Evolutionary conservation across 176 grass and related monocot genomes (phyloP), one percentile per base, ranked within the genome.

Genomic region (Triticum aestivum): DNA sequence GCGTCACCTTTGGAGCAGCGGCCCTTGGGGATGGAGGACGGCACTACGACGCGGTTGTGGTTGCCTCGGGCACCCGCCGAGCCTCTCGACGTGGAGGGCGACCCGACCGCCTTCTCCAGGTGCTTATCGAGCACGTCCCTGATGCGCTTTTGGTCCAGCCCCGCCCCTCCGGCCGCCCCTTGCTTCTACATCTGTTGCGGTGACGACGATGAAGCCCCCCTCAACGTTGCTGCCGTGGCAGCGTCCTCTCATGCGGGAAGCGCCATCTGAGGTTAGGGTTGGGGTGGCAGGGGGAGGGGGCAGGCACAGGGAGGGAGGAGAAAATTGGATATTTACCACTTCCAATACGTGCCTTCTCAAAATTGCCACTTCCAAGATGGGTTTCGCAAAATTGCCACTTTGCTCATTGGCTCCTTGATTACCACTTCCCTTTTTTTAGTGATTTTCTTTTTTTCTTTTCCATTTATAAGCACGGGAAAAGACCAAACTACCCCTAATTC

Each of bases 91-190:
- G 86, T 90, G 13, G 89, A 91, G 0, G 92, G 86, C 56, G 89
- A 88, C 9, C 82, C 75, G 13, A 49, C 84, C 42, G 76, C 84
- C 83, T 94, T 94, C 80, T 94, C 92, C 39, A 91, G 89, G 77
- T 94, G 92, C 81, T 84, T 91, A 87, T 94, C 92, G 63, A 94
- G 89, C 76, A 59, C 89, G 41, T 94, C 92, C 70, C 87, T 91
- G 80, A 94, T 89, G 62, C 92, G 86, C 63, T 94, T 94, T 63
- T 87, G 84, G 59, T 94, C 92, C 84, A 86, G 69, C 84, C 89
- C 87, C 61, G 80, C 67, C 80, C 84, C 84, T 30, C 78, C 79
- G 9, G 29, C 85, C 45, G 24, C 47, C 20, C 82, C 90, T 78
- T 75, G 90, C 87, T 89, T 94, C 77, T 94, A 91, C 92, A 94